Evolutionary conservation across 345 rosid species (phyloP).

Genomic region (Rubroshorea leprosula): DNA sequence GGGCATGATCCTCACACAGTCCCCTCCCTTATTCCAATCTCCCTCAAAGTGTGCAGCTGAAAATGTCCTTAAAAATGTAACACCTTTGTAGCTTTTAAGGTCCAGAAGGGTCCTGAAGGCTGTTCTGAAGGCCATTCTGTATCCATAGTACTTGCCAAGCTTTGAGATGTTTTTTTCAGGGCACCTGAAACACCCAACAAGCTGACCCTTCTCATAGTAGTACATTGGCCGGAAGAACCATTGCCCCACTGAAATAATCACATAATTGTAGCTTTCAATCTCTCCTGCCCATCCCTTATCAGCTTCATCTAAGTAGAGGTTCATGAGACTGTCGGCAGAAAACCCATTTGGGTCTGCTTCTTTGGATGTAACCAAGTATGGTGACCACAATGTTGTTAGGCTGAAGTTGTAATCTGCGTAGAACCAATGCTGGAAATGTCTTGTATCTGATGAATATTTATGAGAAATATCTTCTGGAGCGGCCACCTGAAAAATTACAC

Average conservation of each 20-base stretch:
- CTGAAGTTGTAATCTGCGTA: conserved; percentile 34
- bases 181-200: conserved; percentile 43
- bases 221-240: conserved; percentile 54
- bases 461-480: conserved; percentile 27
- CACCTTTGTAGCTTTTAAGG: conserved; percentile 31
- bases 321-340: conserved; percentile 33
- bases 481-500: conserved; percentile 30
- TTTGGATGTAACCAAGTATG: conserved; percentile 40
- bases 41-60: conserved; percentile 69
- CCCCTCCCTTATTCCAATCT: conserved; percentile 62
- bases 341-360: conserved; percentile 39
- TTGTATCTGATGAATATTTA: conserved; percentile 10
- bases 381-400: conserved; percentile 44
- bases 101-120: conserved; percentile 36
- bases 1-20: conserved; percentile 46
- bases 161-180: conserved; percentile 23
- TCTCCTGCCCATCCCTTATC: conserved; percentile 39
- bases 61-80: conserved; percentile 43
- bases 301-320: conserved; percentile 41
- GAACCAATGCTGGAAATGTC: conserved; percentile 24
- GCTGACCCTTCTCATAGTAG: conserved; percentile 25
- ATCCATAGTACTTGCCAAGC: conserved; percentile 36
- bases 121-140: conserved; percentile 54
- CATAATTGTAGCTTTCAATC: conserved; percentile 36
- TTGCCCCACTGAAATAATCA: conserved; percentile 49